phyloP scores from a whole-genome alignment of 768 basidiomycete species.

The Russula sp. region DNA sequence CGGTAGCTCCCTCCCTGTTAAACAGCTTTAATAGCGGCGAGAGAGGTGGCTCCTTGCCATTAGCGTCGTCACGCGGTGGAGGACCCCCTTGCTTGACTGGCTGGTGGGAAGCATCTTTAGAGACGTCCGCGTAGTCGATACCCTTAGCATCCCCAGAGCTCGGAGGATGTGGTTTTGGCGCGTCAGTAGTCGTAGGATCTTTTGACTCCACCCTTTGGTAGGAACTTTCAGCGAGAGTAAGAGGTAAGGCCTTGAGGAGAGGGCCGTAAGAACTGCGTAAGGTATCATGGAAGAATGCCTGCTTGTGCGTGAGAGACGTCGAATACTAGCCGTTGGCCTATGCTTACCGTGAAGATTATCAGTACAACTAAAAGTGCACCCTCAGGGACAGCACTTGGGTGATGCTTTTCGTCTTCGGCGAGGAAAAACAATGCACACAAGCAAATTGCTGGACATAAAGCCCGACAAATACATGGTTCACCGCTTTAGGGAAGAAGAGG shows the following conservation, averaged over 20 bases:
- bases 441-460: constrained; percentile 89
- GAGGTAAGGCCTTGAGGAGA: constrained; percentile 69
- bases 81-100: neutral
- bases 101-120: neutral
- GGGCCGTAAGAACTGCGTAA: constrained; percentile 80
- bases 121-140: constrained; percentile 14
- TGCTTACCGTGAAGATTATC: constrained; percentile 73
- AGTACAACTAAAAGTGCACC: constrained; percentile 84
- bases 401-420: constrained; percentile 50
- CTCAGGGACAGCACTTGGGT: constrained; percentile 62
- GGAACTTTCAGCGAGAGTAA: constrained; percentile 72
- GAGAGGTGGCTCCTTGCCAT: constrained; percentile 10
- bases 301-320: constrained; percentile 12
- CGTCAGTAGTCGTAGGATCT: neutral
- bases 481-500: constrained; percentile 91
- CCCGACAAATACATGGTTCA: constrained; percentile 91
- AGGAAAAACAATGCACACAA: constrained; percentile 91
- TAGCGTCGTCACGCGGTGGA: neutral
- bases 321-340: neutral
- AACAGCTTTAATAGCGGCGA: constrained; percentile 32
- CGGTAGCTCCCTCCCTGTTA: constrained; percentile 37
- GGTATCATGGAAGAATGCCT: constrained; percentile 71
- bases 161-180: neutral
- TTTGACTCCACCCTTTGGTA: constrained; percentile 36
- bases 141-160: constrained; percentile 4